Percentiles rank a stretch among this genome's conserved stretches.
Conservation (phyloP, 2,329 filamentous ascomycete species). For the Byssoonygena ceratinophila region DNA sequence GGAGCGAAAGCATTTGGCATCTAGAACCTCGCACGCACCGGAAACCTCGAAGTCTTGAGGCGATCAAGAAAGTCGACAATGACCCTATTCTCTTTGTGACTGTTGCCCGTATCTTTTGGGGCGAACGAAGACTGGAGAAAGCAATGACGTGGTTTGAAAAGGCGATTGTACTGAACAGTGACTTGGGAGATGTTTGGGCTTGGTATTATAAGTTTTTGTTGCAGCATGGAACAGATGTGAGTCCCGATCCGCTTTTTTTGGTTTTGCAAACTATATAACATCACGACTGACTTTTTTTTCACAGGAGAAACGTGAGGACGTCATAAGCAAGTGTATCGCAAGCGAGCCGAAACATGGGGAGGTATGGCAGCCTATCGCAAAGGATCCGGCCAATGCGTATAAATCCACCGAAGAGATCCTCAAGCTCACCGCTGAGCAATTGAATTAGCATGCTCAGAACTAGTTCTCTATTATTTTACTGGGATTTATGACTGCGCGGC, state of each 20-base stretch:
- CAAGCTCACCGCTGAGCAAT: slow-evolving; percentile 49
- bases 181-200: slow-evolving; percentile 87
- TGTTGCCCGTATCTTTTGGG: slow-evolving; percentile 93
- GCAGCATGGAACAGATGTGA: slow-evolving; percentile 75
- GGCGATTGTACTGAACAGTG: slow-evolving; percentile 75
- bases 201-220: slow-evolving; percentile 94
- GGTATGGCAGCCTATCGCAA: slow-evolving; percentile 75
- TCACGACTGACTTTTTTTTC: neutral
- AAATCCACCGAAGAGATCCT: slow-evolving; percentile 70
- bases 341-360: slow-evolving; percentile 90
- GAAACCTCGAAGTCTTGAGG: slow-evolving; percentile 81
- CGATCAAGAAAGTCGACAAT: slow-evolving; percentile 93
- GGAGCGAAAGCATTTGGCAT: slow-evolving; percentile 92
- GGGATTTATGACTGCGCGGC: neutral
- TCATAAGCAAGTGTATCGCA: slow-evolving; percentile 65
- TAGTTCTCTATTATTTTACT: neutral
- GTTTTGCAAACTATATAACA: slow-evolving; percentile 12
- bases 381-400: slow-evolving; percentile 70
- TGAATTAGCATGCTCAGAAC: neutral
- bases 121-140: slow-evolving; percentile 81
- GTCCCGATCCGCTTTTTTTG: slow-evolving; percentile 19
- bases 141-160: slow-evolving; percentile 97
- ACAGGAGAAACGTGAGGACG: slow-evolving; percentile 73
- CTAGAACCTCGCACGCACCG: slow-evolving; percentile 85
- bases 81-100: slow-evolving; percentile 82